Evolutionary conservation across 1,284 basidiomycete genomes (phyloP).

Genomic region (Apiotrichum siamense): DNA sequence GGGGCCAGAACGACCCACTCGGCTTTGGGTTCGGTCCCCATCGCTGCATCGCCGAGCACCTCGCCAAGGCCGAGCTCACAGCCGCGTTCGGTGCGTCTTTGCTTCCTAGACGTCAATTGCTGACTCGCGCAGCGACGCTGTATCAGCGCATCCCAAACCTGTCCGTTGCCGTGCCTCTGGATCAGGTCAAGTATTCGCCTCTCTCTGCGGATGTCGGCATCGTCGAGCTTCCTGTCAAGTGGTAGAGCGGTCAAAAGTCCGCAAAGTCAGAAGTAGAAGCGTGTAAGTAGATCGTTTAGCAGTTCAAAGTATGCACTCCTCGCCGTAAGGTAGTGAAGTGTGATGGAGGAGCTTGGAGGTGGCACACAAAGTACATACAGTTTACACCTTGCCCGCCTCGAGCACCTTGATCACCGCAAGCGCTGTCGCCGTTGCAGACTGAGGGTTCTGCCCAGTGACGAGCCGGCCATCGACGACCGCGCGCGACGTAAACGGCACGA

Average conservation of each 20-base stretch:
- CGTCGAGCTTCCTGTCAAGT: conserved; percentile 6
- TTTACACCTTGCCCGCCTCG: background rate
- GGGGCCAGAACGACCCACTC: conserved; percentile 4
- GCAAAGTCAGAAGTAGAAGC: too few species aligned
- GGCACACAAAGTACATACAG: too few species aligned
- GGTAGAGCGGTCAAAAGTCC: too few species aligned
- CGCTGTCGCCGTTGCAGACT: conserved; percentile 1
- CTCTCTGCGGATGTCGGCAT: conserved; percentile 7
- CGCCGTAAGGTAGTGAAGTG: too few species aligned
- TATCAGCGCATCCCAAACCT: conserved; percentile 8
- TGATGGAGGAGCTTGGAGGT: too few species aligned
- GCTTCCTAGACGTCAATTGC: background rate
- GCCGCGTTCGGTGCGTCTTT: conserved; percentile 5
- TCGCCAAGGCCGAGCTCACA: conserved; percentile 10
- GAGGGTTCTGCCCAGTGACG: conserved; percentile 13
- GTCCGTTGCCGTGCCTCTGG: conserved; percentile 3
- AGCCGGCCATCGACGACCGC: conserved; percentile 4
- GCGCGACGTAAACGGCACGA: background rate
- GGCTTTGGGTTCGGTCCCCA: conserved; percentile 7
- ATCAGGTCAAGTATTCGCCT: conserved; percentile 10
- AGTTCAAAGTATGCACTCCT: too few species aligned
- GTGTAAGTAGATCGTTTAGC: too few species aligned
- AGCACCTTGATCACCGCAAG: background rate
- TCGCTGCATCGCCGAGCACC: conserved; percentile 10
- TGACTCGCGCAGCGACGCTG: conserved; percentile 4